A percentile compares a stretch with the other conserved stretches of the same genome.
Conservation (phyloP, 2,329 filamentous ascomycete genomes). For the Cadophora sp. region DNA sequence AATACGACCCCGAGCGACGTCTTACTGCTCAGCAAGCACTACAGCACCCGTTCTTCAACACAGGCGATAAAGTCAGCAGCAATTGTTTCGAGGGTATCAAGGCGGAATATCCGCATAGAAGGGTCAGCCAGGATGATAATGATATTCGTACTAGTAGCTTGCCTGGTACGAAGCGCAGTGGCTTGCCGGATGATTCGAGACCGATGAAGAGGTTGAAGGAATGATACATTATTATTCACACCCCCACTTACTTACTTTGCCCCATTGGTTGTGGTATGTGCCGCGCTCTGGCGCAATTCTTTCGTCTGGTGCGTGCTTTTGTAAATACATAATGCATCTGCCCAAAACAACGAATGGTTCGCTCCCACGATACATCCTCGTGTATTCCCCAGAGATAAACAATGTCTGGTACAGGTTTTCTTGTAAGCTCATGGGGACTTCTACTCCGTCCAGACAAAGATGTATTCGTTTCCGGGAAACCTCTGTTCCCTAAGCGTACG, state of each 20-base stretch:
- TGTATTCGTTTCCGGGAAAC: background rate
- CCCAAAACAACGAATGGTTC: background rate
- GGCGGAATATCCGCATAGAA: constrained; percentile 85
- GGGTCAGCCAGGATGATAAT: constrained; percentile 94
- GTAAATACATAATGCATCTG: constrained; percentile 11
- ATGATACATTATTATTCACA: constrained; percentile 23
- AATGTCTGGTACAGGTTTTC: constrained; percentile 10
- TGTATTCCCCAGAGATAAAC: background rate
- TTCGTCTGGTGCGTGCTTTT: too few relatives aligned
- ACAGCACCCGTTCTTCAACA: constrained; percentile 88
- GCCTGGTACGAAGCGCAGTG: constrained; percentile 89
- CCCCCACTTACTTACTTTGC: background rate
- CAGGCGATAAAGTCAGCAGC: constrained; percentile 69
- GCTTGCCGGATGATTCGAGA: constrained; percentile 78
- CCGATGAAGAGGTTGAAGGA: constrained; percentile 70
- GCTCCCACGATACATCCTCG: background rate
- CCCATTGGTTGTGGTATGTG: too few relatives aligned
- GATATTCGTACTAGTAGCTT: constrained; percentile 91
- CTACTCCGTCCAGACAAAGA: background rate
- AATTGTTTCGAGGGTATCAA: constrained; percentile 94
- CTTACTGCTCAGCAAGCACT: constrained; percentile 88
- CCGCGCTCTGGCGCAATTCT: too few relatives aligned
- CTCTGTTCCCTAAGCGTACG: background rate
- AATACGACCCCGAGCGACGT: constrained; percentile 91
- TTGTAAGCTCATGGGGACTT: background rate